Evolutionary conservation across 2,329 filamentous ascomycete species (phyloP).

Genomic region (Ophiostoma ulmi): DNA sequence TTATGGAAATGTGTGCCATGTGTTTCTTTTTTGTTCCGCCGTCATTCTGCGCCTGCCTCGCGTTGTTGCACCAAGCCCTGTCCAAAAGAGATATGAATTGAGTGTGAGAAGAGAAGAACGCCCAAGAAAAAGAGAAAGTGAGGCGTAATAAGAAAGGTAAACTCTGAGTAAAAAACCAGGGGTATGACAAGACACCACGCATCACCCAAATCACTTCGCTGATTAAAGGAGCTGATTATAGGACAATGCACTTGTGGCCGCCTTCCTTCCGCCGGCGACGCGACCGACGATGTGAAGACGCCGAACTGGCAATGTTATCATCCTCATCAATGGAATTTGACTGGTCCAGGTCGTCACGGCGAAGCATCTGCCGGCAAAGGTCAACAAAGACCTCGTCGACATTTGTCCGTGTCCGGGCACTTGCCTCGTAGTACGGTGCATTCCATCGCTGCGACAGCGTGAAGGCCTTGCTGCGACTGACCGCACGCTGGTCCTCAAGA

Average conservation of each 20-base stretch:
- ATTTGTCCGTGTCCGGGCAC: constrained; percentile 74
- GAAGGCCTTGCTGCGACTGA: constrained; percentile 74
- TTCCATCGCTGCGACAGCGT: constrained; percentile 82
- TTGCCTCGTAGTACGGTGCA: constrained; percentile 87
- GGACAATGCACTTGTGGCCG: constrained; percentile 41
- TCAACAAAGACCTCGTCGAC: constrained; percentile 88
- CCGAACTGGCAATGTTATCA: constrained; percentile 39
- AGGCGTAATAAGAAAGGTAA: neutral
- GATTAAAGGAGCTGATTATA: constrained; percentile 31
- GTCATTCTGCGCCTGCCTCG: neutral
- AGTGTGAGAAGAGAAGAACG: neutral
- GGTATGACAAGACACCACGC: too few relatives aligned
- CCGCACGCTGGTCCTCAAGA: constrained; percentile 75
- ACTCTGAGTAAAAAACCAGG: neutral
- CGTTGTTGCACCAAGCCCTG: neutral
- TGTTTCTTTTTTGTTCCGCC: neutral
- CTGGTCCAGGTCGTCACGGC: constrained; percentile 55
- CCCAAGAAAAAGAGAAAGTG: neutral
- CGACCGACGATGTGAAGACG: constrained; percentile 34
- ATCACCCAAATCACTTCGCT: too few relatives aligned
- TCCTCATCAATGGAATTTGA: constrained; percentile 37
- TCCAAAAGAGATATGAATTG: neutral
- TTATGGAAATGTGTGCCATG: neutral
- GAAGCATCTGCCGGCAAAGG: constrained; percentile 76
- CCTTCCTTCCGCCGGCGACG: constrained; percentile 33